A percentile compares a stretch with the other conserved stretches of the same genome.
These are phyloP conservation scores for Thalassiosira profunda DNA, from an alignment of 108 stramenopile species.

Conservation along the genomic window DNA sequence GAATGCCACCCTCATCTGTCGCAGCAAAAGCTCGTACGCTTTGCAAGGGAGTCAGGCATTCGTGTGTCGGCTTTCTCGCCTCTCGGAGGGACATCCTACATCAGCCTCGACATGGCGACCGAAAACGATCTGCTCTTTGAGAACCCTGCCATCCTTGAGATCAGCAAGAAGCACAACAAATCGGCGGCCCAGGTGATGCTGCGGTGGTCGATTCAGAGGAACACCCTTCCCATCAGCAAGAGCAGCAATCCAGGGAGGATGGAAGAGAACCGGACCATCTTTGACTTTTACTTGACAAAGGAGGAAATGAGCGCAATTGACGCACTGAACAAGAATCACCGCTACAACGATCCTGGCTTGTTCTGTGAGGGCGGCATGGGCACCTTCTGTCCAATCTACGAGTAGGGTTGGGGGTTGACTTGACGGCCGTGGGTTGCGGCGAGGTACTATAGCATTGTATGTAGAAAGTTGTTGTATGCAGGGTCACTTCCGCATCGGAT, in stretches of 20 bases:
- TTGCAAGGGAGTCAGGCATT: slow-evolving; percentile 82
- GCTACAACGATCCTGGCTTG: slow-evolving; percentile 95
- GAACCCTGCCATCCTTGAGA: slow-evolving; percentile 53
- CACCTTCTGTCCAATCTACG: slow-evolving; percentile 92
- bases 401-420: slow-evolving; percentile 26
- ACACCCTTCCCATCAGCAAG: slow-evolving; percentile 86
- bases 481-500: slow-evolving; percentile 55
- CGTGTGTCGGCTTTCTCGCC: slow-evolving; percentile 87
- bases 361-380: slow-evolving; percentile 90
- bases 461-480: background rate
- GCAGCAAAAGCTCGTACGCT: slow-evolving; percentile 82
- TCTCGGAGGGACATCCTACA: slow-evolving; percentile 84
- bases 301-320: slow-evolving; percentile 82
- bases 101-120: slow-evolving; percentile 83
- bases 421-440: background rate
- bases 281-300: slow-evolving; percentile 77
- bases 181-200: slow-evolving; percentile 90
- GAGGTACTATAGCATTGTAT: background rate
- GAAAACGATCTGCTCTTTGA: slow-evolving; percentile 70
- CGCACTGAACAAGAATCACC: slow-evolving; percentile 77
- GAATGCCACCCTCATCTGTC: slow-evolving; percentile 92
- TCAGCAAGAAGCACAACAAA: slow-evolving; percentile 69
- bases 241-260: slow-evolving; percentile 68
- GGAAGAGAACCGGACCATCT: slow-evolving; percentile 79
- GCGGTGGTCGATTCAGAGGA: slow-evolving; percentile 91